Evolutionary conservation across 768 basidiomycete species (phyloP).

Genomic region (Jaapia argillacea): DNA sequence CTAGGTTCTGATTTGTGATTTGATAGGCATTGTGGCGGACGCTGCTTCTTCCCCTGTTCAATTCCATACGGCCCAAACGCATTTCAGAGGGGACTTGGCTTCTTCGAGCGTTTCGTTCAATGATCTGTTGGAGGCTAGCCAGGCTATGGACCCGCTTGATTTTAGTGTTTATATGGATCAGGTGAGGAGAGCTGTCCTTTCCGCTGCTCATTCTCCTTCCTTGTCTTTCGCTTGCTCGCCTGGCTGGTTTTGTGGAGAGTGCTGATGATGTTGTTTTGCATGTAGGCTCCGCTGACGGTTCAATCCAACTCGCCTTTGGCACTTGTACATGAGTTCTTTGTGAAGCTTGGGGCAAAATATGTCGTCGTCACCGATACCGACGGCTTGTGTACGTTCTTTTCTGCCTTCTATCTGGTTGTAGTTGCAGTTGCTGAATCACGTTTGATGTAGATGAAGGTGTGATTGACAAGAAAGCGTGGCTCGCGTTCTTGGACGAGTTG

Average conservation of each 20-base stretch:
- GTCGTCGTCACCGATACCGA: constrained; percentile 76
- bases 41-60: constrained; percentile 55
- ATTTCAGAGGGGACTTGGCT: constrained; percentile 25
- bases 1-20: neutral
- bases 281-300: constrained; percentile 79
- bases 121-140: constrained; percentile 38
- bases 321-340: constrained; percentile 88
- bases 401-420: too few relatives aligned
- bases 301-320: constrained; percentile 82
- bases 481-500: constrained; percentile 73
- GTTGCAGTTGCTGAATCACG: neutral
- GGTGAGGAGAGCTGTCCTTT: too few relatives aligned
- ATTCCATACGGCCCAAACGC: constrained; percentile 43
- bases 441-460: constrained; percentile 64
- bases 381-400: constrained; percentile 57
- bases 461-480: constrained; percentile 92
- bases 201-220: constrained; percentile 5
- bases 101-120: constrained; percentile 58
- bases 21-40: constrained; percentile 66
- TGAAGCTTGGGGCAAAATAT: constrained; percentile 88
- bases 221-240: neutral
- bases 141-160: constrained; percentile 51
- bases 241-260: too few relatives aligned
- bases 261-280: too few relatives aligned
- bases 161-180: constrained; percentile 89